These are phyloP conservation scores for Dorcoceras hygrometricum DNA, from an alignment of 257 asterid genomes.

Conservation along the genomic window DNA sequence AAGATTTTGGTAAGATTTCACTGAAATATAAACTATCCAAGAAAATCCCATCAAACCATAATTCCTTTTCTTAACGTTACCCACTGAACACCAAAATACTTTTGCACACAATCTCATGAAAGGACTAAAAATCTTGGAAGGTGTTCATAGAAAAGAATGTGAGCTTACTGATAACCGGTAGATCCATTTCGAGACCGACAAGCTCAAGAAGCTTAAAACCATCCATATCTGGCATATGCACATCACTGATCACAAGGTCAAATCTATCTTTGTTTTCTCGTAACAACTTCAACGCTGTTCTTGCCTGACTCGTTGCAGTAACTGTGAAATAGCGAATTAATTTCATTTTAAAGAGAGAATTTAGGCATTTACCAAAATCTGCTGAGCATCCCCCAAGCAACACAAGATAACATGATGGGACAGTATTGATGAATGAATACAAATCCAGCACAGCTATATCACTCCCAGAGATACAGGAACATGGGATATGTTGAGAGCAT, in stretches of 20 bases:
- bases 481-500: constrained; percentile 8
- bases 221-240: constrained; percentile 70
- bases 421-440: background rate
- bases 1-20: background rate
- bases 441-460: background rate
- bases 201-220: constrained; percentile 65
- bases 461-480: background rate
- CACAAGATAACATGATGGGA: background rate
- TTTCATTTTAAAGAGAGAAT: background rate
- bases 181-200: constrained; percentile 66
- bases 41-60: background rate
- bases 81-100: background rate
- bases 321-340: constrained; percentile 30
- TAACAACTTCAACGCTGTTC: constrained; percentile 44
- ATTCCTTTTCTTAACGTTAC: background rate
- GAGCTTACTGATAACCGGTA: constrained; percentile 63
- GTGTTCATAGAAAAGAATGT: constrained; percentile 1
- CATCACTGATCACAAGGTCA: constrained; percentile 69
- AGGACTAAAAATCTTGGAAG: background rate
- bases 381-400: background rate
- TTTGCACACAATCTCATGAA: background rate
- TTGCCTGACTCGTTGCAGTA: constrained; percentile 45
- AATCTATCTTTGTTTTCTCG: constrained; percentile 49
- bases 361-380: background rate
- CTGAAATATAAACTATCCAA: background rate